Evolutionary conservation across 345 rosid species (phyloP).

Genomic region (Salix exigua): DNA sequence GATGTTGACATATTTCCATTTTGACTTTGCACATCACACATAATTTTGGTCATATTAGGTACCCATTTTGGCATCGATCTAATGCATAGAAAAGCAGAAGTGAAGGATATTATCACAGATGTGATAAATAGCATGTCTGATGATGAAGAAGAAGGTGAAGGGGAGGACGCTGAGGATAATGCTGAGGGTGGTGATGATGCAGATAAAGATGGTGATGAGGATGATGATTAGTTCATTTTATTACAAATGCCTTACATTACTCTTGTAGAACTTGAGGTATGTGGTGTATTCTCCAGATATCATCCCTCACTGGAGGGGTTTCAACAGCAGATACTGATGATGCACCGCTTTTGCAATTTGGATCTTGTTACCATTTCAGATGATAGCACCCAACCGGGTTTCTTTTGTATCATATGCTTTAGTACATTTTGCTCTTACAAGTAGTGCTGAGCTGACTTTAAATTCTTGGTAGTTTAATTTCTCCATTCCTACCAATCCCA

Average conservation of each 20-base stretch:
- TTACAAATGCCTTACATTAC: slow-evolving; percentile 3
- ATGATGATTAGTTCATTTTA: slow-evolving; percentile 33
- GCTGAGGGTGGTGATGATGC: slow-evolving; percentile 43
- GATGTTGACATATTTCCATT: not conserved
- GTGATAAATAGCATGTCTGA: slow-evolving; percentile 89
- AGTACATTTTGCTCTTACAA: slow-evolving; percentile 18
- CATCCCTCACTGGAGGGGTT: not conserved
- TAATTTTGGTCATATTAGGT: slow-evolving; percentile 39
- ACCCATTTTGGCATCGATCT: slow-evolving; percentile 66
- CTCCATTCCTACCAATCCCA: not conserved
- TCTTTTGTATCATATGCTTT: slow-evolving; percentile 38
- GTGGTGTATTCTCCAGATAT: slow-evolving; percentile 9
- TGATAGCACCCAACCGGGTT: slow-evolving; percentile 15
- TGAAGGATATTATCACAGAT: slow-evolving; percentile 82
- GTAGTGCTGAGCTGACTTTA: slow-evolving; percentile 21
- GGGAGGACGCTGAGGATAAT: slow-evolving; percentile 49
- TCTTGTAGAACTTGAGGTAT: slow-evolving; percentile 15
- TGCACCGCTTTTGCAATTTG: slow-evolving; percentile 7
- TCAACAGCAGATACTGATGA: slow-evolving; percentile 15
- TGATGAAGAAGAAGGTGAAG: slow-evolving; percentile 66
- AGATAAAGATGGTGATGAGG: slow-evolving; percentile 41
- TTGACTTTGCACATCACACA: slow-evolving; percentile 4
- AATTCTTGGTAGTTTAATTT: slow-evolving; percentile 19
- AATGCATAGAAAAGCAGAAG: slow-evolving; percentile 81
- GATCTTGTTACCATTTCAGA: slow-evolving; percentile 13